Evolutionary conservation across 2,329 filamentous ascomycete genomes (phyloP), one percentile per base, ranked within the genome.

Genomic region (Aspergillus viridinutans): DNA sequence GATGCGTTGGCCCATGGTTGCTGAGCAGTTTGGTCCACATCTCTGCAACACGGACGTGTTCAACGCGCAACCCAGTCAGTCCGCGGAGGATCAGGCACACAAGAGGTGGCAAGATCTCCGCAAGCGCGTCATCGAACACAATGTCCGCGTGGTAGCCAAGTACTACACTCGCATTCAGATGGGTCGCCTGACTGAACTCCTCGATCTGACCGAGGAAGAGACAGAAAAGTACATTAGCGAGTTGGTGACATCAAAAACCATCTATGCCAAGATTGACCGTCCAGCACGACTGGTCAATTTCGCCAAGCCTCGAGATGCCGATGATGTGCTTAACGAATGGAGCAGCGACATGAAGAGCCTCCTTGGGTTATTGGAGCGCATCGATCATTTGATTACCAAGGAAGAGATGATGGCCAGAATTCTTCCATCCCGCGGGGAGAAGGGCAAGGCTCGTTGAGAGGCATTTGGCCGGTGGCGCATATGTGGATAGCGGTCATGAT

Each of bases 361-460:
- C 67, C 78, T 96, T 63, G 91, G 90, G 10, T 78, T 93, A 55
- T 72, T 96, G 70, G 92, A 96, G 81, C 84, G 92, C 61, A 95
- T 99, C 60, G 94, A 99, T 72, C 94, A 99, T 75, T 82, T 99
- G 69, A 99, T 99, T 70, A 99, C 95, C 55, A 97, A 97, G 83
- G 94, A 99, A 78, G 94, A 99, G 82, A 99, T 99, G 94, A 99
- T 99, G 94, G 94, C 94, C 43, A 85, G 92, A 58, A 97, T 99
- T 69, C 88, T 94, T 75, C 90, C 90, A 1, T 65, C 73, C 26
- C 72, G 72, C 53, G 62, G 64, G 14, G 73, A 74, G 54, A 74
- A 72, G 67, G 63, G 65, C 54, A 76, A 74, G 62, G 74, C 70
- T 57, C 73, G 66, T 61, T 75, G 55, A 69, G 52, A 53, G 38